Base-by-base conservation (phyloP, 495 filamentous ascomycete species). In the Staphylotrichum tortipilum region DNA sequence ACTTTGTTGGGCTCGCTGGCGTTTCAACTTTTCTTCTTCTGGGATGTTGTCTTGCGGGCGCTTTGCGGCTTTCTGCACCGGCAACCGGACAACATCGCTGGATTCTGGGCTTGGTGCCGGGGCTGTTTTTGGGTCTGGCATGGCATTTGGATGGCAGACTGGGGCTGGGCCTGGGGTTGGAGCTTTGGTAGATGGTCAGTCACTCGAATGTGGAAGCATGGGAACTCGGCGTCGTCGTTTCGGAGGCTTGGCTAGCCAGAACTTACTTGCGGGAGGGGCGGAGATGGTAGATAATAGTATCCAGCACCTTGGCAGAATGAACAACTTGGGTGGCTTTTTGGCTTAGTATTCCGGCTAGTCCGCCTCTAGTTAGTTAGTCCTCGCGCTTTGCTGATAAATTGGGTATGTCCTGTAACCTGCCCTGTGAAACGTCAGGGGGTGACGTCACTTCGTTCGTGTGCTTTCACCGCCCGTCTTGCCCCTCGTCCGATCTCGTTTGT, bases 11-110 rank as follows among this genome's bases (percentile, higher is more conserved):
- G 54, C 5, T 54, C 55, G 30, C 37, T 63, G 36, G 48, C 44
- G 17, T 61, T 60, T 48, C 57, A 63, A 44, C 21, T 50, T 3
- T 52, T 47, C 22, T 60, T 63, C 35, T 53, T 63, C 31, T 60
- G 50, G 49, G 33, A 54, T 1, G 44, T 57, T n/a, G 24, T 51
- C 24, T 38, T 42, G 42, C 58, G 45, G 26, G 45, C 24, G 36
- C 21, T 58, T 28, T 15, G 33, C 28, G n/a, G 46, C 36, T 50
- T 50, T 18, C 19, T 17, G 9, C 33, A 29, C 24, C 18, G 36
- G 33, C 34, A 23, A 19, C 26, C 17, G 24, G 17, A 33, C 40
- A 42, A 44, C 24, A 33, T 40, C 4, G 49, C 43, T 44, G 35
- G 52, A 24, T 31, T 8, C 28, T 39, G 33, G 33, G 17, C 18